These are phyloP conservation scores for Claviceps cyperi DNA, from an alignment of 2,329 filamentous ascomycete genomes.

Conservation along the genomic window DNA sequence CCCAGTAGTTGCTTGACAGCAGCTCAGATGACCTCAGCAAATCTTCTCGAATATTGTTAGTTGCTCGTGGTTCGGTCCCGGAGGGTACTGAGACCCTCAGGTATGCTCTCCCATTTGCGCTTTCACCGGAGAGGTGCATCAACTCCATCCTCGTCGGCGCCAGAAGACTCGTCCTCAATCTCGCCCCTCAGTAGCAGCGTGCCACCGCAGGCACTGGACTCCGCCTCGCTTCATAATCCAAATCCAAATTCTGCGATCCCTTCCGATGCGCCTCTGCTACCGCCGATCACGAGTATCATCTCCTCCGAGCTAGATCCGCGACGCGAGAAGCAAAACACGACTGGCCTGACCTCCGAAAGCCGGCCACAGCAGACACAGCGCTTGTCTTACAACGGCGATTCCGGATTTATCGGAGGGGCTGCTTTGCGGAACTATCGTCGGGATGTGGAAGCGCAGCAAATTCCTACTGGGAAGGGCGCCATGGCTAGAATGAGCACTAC, in stretches of 20 bases:
- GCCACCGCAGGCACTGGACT: conserved; percentile 27
- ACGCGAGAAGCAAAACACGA: conserved; percentile 9
- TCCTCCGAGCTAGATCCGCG: conserved; percentile 22
- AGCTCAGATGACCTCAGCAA: neutral
- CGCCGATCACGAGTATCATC: conserved; percentile 35
- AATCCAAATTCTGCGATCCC: conserved; percentile 21
- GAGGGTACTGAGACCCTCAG: neutral
- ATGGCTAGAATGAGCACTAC: neutral
- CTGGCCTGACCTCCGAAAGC: conserved; percentile 9
- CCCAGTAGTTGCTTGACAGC: neutral
- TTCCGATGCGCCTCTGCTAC: conserved; percentile 30
- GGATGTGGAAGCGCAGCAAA: conserved; percentile 14
- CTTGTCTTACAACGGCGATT: conserved; percentile 22
- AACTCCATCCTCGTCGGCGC: conserved; percentile 38
- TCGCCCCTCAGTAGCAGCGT: conserved; percentile 24
- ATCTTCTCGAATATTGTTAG: neutral
- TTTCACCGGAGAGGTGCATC: conserved; percentile 44
- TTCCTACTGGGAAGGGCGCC: conserved; percentile 1
- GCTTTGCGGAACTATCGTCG: conserved; percentile 37
- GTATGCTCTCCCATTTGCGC: conserved; percentile 39
- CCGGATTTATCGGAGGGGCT: conserved; percentile 40
- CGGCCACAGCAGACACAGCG: conserved; percentile 16
- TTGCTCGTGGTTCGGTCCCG: neutral
- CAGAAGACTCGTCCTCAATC: conserved; percentile 29
- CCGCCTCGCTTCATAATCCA: conserved; percentile 20